Conservation (phyloP, 2,329 filamentous ascomycete species). For the Pseudogymnoascus sp. region DNA sequence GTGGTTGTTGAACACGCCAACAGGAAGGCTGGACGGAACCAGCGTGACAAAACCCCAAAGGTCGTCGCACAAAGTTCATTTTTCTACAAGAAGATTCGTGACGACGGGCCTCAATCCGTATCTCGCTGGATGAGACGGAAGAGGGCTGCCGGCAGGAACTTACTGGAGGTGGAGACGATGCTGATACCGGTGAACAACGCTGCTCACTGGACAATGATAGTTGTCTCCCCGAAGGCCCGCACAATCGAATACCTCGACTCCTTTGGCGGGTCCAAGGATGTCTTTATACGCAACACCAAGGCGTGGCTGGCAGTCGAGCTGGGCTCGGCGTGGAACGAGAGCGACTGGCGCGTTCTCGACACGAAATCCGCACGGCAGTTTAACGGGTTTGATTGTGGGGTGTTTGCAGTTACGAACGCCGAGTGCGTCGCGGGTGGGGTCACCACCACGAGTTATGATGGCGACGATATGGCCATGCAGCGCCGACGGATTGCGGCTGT, state of each 20-base stretch:
- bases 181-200: conserved; percentile 59
- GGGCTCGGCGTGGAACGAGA: conserved; percentile 43
- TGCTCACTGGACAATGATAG: conserved; percentile 64
- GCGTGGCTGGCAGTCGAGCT: conserved; percentile 54
- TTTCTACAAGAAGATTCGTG: conserved; percentile 51
- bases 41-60: conserved; percentile 44
- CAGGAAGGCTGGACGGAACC: conserved; percentile 42
- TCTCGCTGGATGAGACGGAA: conserved; percentile 50
- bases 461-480: conserved; percentile 50
- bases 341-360: conserved; percentile 53
- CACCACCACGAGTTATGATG: conserved; percentile 37
- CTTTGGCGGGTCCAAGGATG: conserved; percentile 37
- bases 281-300: conserved; percentile 37
- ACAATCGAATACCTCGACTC: conserved; percentile 65
- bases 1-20: conserved; percentile 55
- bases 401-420: conserved; percentile 67
- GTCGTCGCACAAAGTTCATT: conserved; percentile 58
- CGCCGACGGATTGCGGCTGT: conserved; percentile 56
- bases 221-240: conserved; percentile 53
- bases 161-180: conserved; percentile 58
- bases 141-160: conserved; percentile 50
- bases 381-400: conserved; percentile 69
- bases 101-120: conserved; percentile 40
- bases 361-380: conserved; percentile 48
- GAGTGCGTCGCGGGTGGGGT: conserved; percentile 45